Evolutionary conservation across 345 rosid species (phyloP).

Genomic region (Hibiscus trionum): DNA sequence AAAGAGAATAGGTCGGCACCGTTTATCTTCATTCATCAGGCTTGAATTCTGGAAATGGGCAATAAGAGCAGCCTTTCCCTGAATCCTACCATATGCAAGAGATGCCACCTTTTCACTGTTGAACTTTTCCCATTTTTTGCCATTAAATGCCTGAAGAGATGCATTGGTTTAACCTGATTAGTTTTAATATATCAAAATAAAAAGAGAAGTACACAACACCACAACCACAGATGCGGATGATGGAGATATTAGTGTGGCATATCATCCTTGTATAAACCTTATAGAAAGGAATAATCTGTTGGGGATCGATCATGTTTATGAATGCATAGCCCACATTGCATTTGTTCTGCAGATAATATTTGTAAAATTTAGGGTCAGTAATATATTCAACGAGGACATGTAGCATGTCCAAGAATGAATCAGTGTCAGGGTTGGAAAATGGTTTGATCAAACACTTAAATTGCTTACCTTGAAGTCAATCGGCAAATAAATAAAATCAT

Average conservation of each 20-base stretch:
- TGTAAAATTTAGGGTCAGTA: constrained; percentile 4
- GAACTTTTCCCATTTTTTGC: constrained; percentile 88
- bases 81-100: constrained; percentile 80
- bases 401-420: not conserved
- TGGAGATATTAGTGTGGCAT: too few relatives aligned
- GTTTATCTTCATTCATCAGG: constrained; percentile 88
- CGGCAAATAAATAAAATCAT: constrained; percentile 71
- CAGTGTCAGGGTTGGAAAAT: not conserved
- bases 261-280: constrained; percentile 33
- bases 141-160: constrained; percentile 60
- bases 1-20: constrained; percentile 81
- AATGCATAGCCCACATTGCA: constrained; percentile 94
- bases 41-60: constrained; percentile 89
- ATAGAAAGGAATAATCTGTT: constrained; percentile 62
- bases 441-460: constrained; percentile 4
- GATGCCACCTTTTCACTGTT: constrained; percentile 86
- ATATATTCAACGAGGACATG: not conserved
- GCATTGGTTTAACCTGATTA: not conserved
- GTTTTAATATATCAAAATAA: not conserved
- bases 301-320: constrained; percentile 74
- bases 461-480: constrained; percentile 70
- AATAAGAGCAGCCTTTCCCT: constrained; percentile 76
- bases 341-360: constrained; percentile 50
- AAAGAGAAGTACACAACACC: not conserved
- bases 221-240: too few relatives aligned